Evolutionary conservation across 1,284 basidiomycete genomes (phyloP), one percentile per base, ranked within the genome.

Genomic region (Fomes fomentarius): DNA sequence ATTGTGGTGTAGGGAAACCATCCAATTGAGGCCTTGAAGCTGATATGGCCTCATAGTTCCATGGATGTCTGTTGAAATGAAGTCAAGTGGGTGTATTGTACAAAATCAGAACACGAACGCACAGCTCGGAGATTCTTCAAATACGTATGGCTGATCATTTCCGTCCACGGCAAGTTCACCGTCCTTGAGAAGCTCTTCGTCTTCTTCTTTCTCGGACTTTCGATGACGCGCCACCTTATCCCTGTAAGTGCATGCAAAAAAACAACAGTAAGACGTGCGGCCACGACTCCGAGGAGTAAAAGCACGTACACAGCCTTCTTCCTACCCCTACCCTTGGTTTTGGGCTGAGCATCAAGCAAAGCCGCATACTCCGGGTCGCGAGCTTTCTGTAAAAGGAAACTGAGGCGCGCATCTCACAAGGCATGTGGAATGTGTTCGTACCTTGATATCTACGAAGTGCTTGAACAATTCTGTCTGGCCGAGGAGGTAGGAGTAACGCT

Each of bases 161-260:
- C 89, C 91, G 50, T 89, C 87, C 4, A 78, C 84, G 22, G 88
- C 92, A 33, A 89, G 80, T 60, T 93, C 91, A 3, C 85, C 90
- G 50, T 94, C 93, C 63, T 94, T 92, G 47, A 98, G 74, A 67
- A 98, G 67, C 72, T 98, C 96, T 64, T 98, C 95, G 59, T 98
- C 96, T 70, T 98, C 96, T 68, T 98, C 96, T 74, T 98, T 98
- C 72, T 99, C 96, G 0, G 93, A 96, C 74, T 96, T 98, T 51
- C 96, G 85, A 66, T 95, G 93, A 35, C 94, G 86, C 49, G 90
- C 81, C 56, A 79, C 91, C 55, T 88, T 87, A 63, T 89, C 87
- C 47, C 85, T 89, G 56, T 15, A 15, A 28, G 54, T 68, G 17
- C 11, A 22, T 39, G 21, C n/a, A 50, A 25, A 6, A 25, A 2